Conservation (phyloP, 192 early-diverging fungal genomes). For the Mycoemilia scoparia region DNA sequence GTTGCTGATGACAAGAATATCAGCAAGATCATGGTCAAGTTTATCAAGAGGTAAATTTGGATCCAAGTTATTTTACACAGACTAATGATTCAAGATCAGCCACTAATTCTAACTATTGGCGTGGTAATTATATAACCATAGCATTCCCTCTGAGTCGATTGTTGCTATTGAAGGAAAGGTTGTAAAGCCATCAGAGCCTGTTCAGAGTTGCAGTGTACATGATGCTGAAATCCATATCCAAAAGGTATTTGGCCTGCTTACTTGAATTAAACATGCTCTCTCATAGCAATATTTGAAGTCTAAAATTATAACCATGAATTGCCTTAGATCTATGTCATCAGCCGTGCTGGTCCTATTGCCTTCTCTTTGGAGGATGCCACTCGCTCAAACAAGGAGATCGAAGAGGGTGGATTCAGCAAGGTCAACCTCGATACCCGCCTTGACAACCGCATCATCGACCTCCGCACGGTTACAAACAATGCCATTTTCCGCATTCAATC, state of each 20-base stretch:
- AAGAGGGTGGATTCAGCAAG: slow-evolving; percentile 47
- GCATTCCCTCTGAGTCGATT: slow-evolving; percentile 74
- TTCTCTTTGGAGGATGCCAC: slow-evolving; percentile 86
- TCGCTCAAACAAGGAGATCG: slow-evolving; percentile 62
- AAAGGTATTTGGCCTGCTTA: slow-evolving; percentile 50
- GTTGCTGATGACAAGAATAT: slow-evolving; percentile 44
- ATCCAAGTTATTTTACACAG: slow-evolving; percentile 2
- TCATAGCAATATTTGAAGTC: neutral
- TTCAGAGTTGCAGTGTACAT: slow-evolving; percentile 85
- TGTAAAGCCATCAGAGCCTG: slow-evolving; percentile 54
- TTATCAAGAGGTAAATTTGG: slow-evolving; percentile 39
- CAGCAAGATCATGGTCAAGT: slow-evolving; percentile 96
- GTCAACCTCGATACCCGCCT: slow-evolving; percentile 84
- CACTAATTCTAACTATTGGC: neutral
- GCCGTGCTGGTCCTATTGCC: slow-evolving; percentile 63
- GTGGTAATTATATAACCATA: slow-evolving; percentile 6
- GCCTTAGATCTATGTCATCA: slow-evolving; percentile 50
- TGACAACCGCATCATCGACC: slow-evolving; percentile 85
- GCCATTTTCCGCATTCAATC: slow-evolving; percentile 96
- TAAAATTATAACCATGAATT: slow-evolving; percentile 12
- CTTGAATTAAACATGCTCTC: too few species aligned
- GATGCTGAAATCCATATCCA: slow-evolving; percentile 76
- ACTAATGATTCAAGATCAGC: slow-evolving; percentile 1
- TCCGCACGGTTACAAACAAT: slow-evolving; percentile 89
- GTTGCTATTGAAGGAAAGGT: slow-evolving; percentile 72